Percentiles rank a stretch among this genome's conserved stretches.
These are phyloP conservation scores for Fusarium transvaalense DNA, from an alignment of 2,329 filamentous ascomycete species.

Conservation along the genomic window DNA sequence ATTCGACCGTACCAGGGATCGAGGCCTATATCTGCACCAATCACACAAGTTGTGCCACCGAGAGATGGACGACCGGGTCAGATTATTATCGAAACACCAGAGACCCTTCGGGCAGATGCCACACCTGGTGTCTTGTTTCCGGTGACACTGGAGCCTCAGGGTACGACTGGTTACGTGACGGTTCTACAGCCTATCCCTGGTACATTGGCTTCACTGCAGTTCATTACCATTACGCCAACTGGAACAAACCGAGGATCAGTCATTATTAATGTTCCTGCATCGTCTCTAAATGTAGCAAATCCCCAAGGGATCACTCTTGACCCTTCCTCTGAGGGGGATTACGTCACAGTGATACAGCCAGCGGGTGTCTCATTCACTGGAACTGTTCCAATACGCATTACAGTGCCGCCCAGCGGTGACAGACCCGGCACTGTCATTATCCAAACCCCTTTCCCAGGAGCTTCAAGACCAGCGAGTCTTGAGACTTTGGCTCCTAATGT, in stretches of 20 bases:
- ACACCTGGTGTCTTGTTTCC: slow-evolving; percentile 4
- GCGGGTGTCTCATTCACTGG: slow-evolving; percentile 11
- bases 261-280: slow-evolving; percentile 35
- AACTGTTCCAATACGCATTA: slow-evolving; percentile 13
- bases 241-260: slow-evolving; percentile 38
- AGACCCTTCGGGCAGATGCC: slow-evolving; percentile 12
- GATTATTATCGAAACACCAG: slow-evolving; percentile 43
- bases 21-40: slow-evolving; percentile 28
- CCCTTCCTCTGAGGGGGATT: slow-evolving; percentile 19
- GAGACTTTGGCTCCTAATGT: not conserved
- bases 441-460: slow-evolving; percentile 25
- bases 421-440: slow-evolving; percentile 38
- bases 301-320: slow-evolving; percentile 20
- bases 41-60: slow-evolving; percentile 33
- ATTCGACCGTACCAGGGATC: slow-evolving; percentile 38
- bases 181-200: slow-evolving; percentile 29
- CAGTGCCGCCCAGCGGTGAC: slow-evolving; percentile 27
- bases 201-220: slow-evolving; percentile 8
- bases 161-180: slow-evolving; percentile 31
- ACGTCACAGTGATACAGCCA: slow-evolving; percentile 36
- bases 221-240: slow-evolving; percentile 30
- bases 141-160: slow-evolving; percentile 28
- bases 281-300: not conserved
- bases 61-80: slow-evolving; percentile 21
- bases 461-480: not conserved